phyloP scores from a whole-genome alignment of 345 rosid genomes.

The Eucalyptus curtisii region DNA sequence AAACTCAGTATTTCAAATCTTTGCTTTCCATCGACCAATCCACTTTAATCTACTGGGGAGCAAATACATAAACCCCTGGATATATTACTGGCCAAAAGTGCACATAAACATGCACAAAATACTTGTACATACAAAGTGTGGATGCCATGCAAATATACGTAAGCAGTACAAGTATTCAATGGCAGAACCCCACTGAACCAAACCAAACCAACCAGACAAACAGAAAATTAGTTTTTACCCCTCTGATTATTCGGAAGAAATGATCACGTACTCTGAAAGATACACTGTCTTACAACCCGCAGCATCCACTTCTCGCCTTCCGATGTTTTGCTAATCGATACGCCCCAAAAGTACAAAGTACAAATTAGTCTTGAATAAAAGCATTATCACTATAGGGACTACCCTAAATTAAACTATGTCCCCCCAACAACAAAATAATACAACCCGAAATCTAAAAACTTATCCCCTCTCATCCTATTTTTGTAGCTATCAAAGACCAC shows the following conservation, averaged over 20 bases:
- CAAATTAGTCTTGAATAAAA: not conserved
- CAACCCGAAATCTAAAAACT: not conserved
- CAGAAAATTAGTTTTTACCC: not conserved
- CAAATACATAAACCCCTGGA: not conserved
- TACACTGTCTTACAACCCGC: conserved; percentile 69
- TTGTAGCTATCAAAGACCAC: not conserved
- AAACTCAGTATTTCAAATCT: not conserved
- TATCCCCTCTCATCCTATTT: not conserved
- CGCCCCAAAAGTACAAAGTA: not conserved
- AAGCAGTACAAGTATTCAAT: not conserved
- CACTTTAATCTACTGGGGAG: not conserved
- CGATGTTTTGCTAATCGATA: conserved; percentile 40
- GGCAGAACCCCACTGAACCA: not conserved
- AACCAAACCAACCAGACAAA: not conserved
- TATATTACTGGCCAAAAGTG: not conserved
- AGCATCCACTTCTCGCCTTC: conserved; percentile 70
- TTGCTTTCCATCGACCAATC: not conserved
- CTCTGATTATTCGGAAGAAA: not conserved
- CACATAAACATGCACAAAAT: not conserved
- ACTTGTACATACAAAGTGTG: not conserved
- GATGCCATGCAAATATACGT: not conserved
- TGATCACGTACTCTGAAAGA: conserved; percentile 67
- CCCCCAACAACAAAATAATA: not conserved
- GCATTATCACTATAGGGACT: not conserved
- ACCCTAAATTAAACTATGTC: not conserved